phyloP scores from a whole-genome alignment of 202 grass and related monocot species.

The Panicum hallii region DNA sequence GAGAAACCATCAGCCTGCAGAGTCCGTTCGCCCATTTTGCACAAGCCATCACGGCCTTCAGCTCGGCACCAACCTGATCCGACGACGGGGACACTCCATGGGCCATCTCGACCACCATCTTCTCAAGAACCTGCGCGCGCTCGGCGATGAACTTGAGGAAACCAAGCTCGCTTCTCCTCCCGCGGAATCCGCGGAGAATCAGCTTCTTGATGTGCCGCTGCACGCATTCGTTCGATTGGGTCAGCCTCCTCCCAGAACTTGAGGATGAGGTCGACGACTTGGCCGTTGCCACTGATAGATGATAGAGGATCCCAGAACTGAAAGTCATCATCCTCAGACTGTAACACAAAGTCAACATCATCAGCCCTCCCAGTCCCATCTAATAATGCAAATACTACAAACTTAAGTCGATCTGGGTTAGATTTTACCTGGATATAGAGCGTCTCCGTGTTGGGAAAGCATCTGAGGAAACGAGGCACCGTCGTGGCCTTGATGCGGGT shows the following conservation, averaged over 20 bases:
- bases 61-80: neutral
- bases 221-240: slow-evolving; percentile 18
- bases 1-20: too few relatives aligned
- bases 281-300: too few relatives aligned
- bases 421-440: slow-evolving; percentile 44
- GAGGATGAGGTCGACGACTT: too few relatives aligned
- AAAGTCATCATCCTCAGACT: neutral
- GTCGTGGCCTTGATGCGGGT: neutral
- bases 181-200: slow-evolving; percentile 35
- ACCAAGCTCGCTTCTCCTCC: too few relatives aligned
- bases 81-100: neutral
- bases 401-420: neutral
- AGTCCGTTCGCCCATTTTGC: too few relatives aligned
- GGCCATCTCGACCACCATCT: slow-evolving; percentile 28
- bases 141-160: slow-evolving; percentile 42
- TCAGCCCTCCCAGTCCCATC: too few relatives aligned
- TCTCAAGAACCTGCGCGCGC: slow-evolving; percentile 22
- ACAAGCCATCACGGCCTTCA: neutral
- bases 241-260: slow-evolving; percentile 19
- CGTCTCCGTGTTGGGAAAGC: slow-evolving; percentile 46
- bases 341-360: neutral
- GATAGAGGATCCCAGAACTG: too few relatives aligned
- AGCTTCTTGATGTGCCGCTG: slow-evolving; percentile 30
- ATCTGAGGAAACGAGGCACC: slow-evolving; percentile 51
- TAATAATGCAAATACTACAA: neutral